A percentile compares a stretch with the other conserved stretches of the same genome.
Evolutionary conservation across 805 yeast genomes (phyloP).

Genomic region (Hanseniaspora thailandica): DNA sequence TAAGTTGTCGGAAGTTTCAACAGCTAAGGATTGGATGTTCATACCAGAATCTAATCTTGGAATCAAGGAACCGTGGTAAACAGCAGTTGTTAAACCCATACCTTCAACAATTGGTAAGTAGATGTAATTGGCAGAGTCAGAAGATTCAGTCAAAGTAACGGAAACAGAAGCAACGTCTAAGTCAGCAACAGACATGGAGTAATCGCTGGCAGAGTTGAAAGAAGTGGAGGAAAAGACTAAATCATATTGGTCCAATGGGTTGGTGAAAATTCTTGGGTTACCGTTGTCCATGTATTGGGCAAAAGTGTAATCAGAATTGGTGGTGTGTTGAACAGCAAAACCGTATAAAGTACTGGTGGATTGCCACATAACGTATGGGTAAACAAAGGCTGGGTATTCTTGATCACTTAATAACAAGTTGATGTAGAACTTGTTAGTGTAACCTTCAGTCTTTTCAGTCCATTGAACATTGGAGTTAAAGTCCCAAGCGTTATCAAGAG

Average conservation of each 20-base stretch:
- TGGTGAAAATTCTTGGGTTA: slow-evolving; percentile 35
- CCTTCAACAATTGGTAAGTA: slow-evolving; percentile 47
- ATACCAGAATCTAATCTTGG: slow-evolving; percentile 37
- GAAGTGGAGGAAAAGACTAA: slow-evolving; percentile 44
- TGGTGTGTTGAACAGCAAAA: slow-evolving; percentile 50
- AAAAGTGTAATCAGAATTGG: slow-evolving; percentile 33
- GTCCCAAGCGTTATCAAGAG: slow-evolving; percentile 35
- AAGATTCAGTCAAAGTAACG: slow-evolving; percentile 30
- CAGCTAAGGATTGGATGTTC: slow-evolving; percentile 34
- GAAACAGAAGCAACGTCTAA: slow-evolving; percentile 42
- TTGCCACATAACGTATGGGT: slow-evolving; percentile 59
- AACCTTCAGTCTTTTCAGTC: slow-evolving; percentile 33
- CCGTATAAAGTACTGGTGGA: slow-evolving; percentile 39
- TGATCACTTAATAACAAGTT: slow-evolving; percentile 51
- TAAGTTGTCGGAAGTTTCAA: slow-evolving; percentile 27
- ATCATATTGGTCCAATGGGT: slow-evolving; percentile 47
- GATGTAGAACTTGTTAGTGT: slow-evolving; percentile 68
- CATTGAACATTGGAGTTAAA: slow-evolving; percentile 40
- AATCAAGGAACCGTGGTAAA: slow-evolving; percentile 38
- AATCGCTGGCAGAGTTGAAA: slow-evolving; percentile 31
- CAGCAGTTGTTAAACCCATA: slow-evolving; percentile 45
- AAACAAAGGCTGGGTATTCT: slow-evolving; percentile 44
- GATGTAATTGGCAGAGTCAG: slow-evolving; percentile 30
- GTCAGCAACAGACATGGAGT: slow-evolving; percentile 34
- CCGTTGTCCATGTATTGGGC: slow-evolving; percentile 40